Evolutionary conservation across 2,329 filamentous ascomycete genomes (phyloP), one percentile per base, ranked within the genome.

Genomic region (Zelopaecilomyces penicillatus): DNA sequence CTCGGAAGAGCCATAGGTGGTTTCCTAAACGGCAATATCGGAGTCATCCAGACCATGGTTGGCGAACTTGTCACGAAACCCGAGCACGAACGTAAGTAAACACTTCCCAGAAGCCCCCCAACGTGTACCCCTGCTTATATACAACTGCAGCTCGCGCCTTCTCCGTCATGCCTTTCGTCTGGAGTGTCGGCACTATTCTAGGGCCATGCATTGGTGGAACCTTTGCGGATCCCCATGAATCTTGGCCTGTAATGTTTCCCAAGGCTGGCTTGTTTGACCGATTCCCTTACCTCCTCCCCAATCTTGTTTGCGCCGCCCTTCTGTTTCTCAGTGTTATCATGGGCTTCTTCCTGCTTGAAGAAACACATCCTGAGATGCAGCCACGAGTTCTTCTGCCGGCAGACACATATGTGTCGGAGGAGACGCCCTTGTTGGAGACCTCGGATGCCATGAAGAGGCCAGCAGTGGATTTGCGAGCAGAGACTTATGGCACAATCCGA

Each of bases 101-200:
- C 29, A 50, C n/a, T 39, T 36, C 8, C 32, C 34, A 5, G 6
- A 26, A 8, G 28, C n/a, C 31, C 31, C n/a, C 31, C 5, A 34
- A 5, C 8, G 11, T 40, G 8, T 9, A n/a, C 35, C 37, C 19
- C 28, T n/a, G 9, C 43, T 30, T 41, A 49, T 57, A 56, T 39
- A 39, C 35, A 42, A 31, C 29, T 4, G 50, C 55, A 87, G 85
- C 88, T 47, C 80, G 84, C 50, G 90, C 90, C 29, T 95, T 90
- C 62, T 82, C 88, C 3, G 79, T 95, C 37, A 95, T 96, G 87
- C 90, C 90, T 1, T 95, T 95, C 58, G 85, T 95, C 6, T 96
- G 90, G 89, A 84, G 78, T 39, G 82, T 95, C 42, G 90, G 90
- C 27, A 94, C 87, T 7, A 95, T 95, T 51, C 74, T 95, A 43